Conservation (phyloP, 139 green algal species). For the Gonium pectorale region DNA sequence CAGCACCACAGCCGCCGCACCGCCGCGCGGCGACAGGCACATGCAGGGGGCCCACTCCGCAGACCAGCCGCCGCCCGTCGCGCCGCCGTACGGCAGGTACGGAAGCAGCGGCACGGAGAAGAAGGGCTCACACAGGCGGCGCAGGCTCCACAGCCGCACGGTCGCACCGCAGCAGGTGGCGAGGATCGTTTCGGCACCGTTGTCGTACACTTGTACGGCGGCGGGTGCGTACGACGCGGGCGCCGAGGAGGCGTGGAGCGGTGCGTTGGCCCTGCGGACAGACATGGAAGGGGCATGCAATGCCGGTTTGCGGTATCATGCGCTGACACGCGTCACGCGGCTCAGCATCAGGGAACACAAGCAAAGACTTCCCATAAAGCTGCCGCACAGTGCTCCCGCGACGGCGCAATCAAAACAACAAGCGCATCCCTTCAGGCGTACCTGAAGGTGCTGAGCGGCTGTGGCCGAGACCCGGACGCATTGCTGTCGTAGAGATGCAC, state of each 20-base stretch:
- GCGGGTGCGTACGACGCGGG: background rate
- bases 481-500: conserved; percentile 45
- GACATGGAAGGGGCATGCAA: too few relatives aligned
- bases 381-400: too few relatives aligned
- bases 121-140: conserved; percentile 26
- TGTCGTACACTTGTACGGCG: conserved; percentile 46
- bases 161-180: conserved; percentile 6
- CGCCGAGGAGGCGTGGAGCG: background rate
- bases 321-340: too few relatives aligned
- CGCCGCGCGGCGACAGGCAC: background rate
- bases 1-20: conserved; percentile 37
- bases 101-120: background rate
- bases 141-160: conserved; percentile 42
- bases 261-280: background rate
- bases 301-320: too few relatives aligned
- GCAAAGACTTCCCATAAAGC: too few relatives aligned
- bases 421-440: background rate
- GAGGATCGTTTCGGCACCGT: conserved; percentile 4
- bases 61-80: background rate
- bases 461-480: background rate
- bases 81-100: conserved; percentile 22
- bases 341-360: too few relatives aligned
- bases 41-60: conserved; percentile 1
- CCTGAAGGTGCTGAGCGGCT: conserved; percentile 31
- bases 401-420: too few relatives aligned